Evolutionary conservation across 2,329 filamentous ascomycete genomes (phyloP).

Genomic region (Gaeumannomyces tritici): DNA sequence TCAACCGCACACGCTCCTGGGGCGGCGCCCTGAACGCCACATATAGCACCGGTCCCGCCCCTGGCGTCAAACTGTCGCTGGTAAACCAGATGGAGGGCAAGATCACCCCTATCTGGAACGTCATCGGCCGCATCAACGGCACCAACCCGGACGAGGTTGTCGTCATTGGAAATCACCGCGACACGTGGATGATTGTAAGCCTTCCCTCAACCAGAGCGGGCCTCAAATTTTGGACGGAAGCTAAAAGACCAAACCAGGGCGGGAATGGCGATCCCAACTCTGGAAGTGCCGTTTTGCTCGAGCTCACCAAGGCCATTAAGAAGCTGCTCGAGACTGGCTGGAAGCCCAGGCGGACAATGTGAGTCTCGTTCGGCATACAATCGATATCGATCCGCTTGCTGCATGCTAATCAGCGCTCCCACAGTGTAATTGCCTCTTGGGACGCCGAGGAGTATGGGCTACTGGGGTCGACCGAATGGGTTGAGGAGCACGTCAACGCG

Average conservation of each 20-base stretch:
- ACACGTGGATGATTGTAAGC: constrained; percentile 64
- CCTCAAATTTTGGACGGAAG: too few species aligned
- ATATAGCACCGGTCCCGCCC: constrained; percentile 32
- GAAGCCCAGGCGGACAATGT: constrained; percentile 61
- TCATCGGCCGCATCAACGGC: constrained; percentile 74
- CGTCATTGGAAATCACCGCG: constrained; percentile 71
- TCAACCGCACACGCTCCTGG: constrained; percentile 38
- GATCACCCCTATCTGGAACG: constrained; percentile 65
- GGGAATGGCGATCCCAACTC: constrained; percentile 58
- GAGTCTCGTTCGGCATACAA: not conserved
- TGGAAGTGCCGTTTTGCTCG: constrained; percentile 67
- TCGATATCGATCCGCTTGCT: not conserved
- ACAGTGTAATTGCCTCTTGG: constrained; percentile 2
- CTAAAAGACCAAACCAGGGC: constrained; percentile 24
- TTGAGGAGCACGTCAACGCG: constrained; percentile 75
- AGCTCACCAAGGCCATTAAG: constrained; percentile 65
- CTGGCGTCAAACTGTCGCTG: constrained; percentile 53
- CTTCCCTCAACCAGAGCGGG: too few species aligned
- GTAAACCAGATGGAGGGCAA: constrained; percentile 61
- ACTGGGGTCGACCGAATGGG: constrained; percentile 76
- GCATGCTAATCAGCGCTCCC: not conserved
- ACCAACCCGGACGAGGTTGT: constrained; percentile 66
- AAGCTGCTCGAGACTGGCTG: constrained; percentile 62
- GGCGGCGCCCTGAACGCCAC: constrained; percentile 38
- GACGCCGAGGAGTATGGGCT: constrained; percentile 72